Conservation (phyloP, 2,329 filamentous ascomycete genomes). For the Clarireedia homoeocarpa region DNA sequence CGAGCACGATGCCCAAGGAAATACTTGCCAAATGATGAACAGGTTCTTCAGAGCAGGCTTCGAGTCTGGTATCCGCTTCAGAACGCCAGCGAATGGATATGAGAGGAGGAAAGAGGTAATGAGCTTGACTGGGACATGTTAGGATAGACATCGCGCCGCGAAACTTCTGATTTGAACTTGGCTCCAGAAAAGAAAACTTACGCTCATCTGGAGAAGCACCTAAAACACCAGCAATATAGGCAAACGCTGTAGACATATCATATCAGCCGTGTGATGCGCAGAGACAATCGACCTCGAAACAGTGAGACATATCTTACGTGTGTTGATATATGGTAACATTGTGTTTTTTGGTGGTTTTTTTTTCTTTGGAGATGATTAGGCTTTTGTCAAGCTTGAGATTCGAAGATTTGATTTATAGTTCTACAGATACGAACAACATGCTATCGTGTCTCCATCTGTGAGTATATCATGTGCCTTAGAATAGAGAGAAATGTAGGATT, state of each 20-base stretch:
- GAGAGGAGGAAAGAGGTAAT: constrained; percentile 85
- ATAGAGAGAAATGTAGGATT: neutral
- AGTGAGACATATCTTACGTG: constrained; percentile 36
- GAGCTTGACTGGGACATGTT: constrained; percentile 67
- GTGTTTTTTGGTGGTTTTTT: neutral
- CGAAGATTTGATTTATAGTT: no score
- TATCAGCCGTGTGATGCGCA: constrained; percentile 18
- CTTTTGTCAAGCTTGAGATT: no score
- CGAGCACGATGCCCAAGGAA: neutral
- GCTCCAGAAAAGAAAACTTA: constrained; percentile 31
- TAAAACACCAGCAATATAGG: constrained; percentile 46
- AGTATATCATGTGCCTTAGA: neutral
- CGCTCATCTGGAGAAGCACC: constrained; percentile 59
- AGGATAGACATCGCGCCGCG: neutral
- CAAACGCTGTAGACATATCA: constrained; percentile 44
- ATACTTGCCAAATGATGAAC: constrained; percentile 69
- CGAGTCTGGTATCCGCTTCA: constrained; percentile 85
- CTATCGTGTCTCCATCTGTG: constrained; percentile 22
- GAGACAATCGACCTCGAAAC: neutral
- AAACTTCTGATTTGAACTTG: neutral
- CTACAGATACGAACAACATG: no score
- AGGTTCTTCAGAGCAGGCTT: constrained; percentile 79
- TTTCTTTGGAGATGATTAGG: no score
- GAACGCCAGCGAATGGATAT: constrained; percentile 78
- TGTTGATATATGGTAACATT: constrained; percentile 59